phyloP scores from a whole-genome alignment of 768 basidiomycete genomes.

The Tephrocybe sp. region DNA sequence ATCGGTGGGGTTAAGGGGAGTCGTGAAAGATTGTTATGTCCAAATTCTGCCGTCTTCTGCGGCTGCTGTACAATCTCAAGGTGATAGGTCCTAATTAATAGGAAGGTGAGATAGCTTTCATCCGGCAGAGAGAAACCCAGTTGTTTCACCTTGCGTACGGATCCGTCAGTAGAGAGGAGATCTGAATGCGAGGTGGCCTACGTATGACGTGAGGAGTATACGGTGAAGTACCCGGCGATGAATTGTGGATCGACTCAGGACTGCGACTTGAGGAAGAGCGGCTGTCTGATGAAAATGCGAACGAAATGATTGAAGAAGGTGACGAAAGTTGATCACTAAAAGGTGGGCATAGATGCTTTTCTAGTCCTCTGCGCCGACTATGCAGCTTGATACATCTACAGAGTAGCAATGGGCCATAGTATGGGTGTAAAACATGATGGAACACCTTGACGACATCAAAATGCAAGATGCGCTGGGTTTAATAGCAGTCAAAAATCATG shows the following conservation, averaged over 20 bases:
- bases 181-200: constrained; percentile 53
- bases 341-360: background rate
- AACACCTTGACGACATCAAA: constrained; percentile 17
- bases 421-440: constrained; percentile 27
- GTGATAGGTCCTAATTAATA: constrained; percentile 58
- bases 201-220: constrained; percentile 34
- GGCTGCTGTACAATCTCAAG: constrained; percentile 89
- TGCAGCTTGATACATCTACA: constrained; percentile 24
- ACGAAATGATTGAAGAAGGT: constrained; percentile 40
- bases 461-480: constrained; percentile 18
- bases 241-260: constrained; percentile 43
- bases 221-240: constrained; percentile 35
- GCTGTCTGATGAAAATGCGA: constrained; percentile 33
- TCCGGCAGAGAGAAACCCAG: background rate
- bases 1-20: constrained; percentile 84
- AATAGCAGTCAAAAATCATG: constrained; percentile 15
- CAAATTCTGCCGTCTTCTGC: constrained; percentile 79
- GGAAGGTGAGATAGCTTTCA: no score
- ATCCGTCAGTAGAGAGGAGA: constrained; percentile 57
- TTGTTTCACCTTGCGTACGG: constrained; percentile 47
- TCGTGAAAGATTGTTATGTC: constrained; percentile 69
- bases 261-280: constrained; percentile 40
- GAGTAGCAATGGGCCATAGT: constrained; percentile 21
- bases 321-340: constrained; percentile 50
- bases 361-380: constrained; percentile 2